Evolutionary conservation across 2,329 filamentous ascomycete species (phyloP), one percentile per base, ranked within the genome.

Genomic region (Microcyclosporella mali): DNA sequence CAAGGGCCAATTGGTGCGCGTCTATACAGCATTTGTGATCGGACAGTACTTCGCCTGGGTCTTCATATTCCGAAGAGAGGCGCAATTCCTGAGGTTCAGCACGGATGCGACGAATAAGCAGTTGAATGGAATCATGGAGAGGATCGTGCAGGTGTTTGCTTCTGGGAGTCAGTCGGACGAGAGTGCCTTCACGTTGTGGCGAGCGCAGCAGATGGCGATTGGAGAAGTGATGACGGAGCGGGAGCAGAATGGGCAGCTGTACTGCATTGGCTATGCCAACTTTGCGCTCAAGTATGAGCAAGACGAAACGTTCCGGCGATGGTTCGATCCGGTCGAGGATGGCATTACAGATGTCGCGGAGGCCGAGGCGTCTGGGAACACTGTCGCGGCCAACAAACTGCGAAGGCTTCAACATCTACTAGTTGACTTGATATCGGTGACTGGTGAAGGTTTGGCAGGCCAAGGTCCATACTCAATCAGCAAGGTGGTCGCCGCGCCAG

Each of bases 41-140:
- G 32, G 32, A 4, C 32, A 34, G 12, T 34, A 34, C 32, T 34
- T 34, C 32, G 6, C 8, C 32, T 34, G 32, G 32, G 32, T 34
- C 15, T 34, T 17, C 15, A 34, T 34, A 11, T 34, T 34, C 32
- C 32, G 32, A 9, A 15, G 32, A 4, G 15, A 34, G 14, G 32
- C 32, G 4, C 32, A 34, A 14, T 34, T 34, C 14, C 15, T 34
- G 32, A 8, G 32, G 12, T 34, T 34, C 15, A 17, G 15, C 3
- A 34, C 32, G 15, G 15, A 34, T 18, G 6, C 4, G 7, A 34
- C 4, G 32, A 34, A 34, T 18, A 34, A 16, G 15, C 8, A 34
- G 32, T 12, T 34, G n/a, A 34, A 17, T 12, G 15, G 32, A 6
- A 34, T 34, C 15, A 34, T 34, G 32, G 32, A 34, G 15, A 34